These are phyloP conservation scores for Perkinsus chesapeaki DNA, from an alignment of 169 alveolate species.

Conservation along the genomic window DNA sequence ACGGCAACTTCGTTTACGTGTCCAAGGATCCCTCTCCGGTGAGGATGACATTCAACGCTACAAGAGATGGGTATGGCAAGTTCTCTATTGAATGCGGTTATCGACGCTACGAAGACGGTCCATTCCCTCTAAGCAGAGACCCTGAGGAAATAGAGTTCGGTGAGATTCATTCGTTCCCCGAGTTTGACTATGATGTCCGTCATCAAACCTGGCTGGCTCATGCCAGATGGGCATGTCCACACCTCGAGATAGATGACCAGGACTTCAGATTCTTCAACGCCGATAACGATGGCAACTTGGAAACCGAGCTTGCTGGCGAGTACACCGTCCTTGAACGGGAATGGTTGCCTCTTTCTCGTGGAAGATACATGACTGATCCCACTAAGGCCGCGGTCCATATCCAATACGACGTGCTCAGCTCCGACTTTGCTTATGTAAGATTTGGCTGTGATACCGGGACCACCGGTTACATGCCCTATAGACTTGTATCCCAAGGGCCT, in stretches of 20 bases:
- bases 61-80: not conserved
- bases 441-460: not conserved
- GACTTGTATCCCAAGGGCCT: not conserved
- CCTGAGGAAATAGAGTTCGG: no score
- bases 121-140: no score
- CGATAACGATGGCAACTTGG: not conserved
- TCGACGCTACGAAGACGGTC: not conserved
- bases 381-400: not conserved
- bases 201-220: not conserved
- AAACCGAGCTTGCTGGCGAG: not conserved
- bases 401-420: not conserved
- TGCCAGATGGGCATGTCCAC: not conserved
- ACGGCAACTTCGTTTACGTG: not conserved
- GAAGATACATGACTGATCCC: not conserved
- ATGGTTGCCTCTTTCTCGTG: not conserved
- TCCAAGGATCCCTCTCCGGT: not conserved
- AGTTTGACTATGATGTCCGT: no score
- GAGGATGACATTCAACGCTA: not conserved
- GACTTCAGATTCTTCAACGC: not conserved
- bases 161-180: no score
- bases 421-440: not conserved
- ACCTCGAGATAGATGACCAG: not conserved
- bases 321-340: not conserved
- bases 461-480: not conserved
- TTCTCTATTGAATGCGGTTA: not conserved